Percentiles rank a stretch among this genome's conserved stretches.
Evolutionary conservation across 2,329 filamentous ascomycete genomes (phyloP).

Genomic region (Aspergillus candidus): DNA sequence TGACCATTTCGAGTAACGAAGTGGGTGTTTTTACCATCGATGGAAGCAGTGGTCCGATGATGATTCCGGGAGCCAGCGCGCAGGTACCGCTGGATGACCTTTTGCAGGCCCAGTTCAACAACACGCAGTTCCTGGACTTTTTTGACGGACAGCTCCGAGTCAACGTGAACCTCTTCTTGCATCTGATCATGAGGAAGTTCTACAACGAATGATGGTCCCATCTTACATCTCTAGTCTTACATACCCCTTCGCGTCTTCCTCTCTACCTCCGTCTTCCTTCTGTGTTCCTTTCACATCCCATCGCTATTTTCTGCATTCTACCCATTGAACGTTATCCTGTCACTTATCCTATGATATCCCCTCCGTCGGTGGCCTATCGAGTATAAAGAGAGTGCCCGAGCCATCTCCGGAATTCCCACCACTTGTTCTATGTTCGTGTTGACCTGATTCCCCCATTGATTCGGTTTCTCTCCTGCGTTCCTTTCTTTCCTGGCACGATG

Average conservation of each 20-base stretch:
- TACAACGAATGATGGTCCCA: conserved; percentile 52
- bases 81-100: conserved; percentile 87
- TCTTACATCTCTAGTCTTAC: conserved; percentile 12
- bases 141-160: conserved; percentile 83
- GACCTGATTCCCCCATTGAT: neutral
- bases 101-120: conserved; percentile 94
- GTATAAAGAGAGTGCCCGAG: conserved; percentile 3
- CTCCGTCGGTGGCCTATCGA: conserved; percentile 9
- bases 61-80: conserved; percentile 88
- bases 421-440: conserved; percentile 1
- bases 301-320: conserved; percentile 7
- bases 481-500: conserved; percentile 1
- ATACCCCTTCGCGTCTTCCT: conserved; percentile 8
- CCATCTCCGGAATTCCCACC: neutral
- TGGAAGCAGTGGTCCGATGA: conserved; percentile 83
- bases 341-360: conserved; percentile 5
- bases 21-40: conserved; percentile 92
- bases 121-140: conserved; percentile 90
- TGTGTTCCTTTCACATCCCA: conserved; percentile 10
- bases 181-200: conserved; percentile 98
- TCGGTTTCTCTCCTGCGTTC: neutral
- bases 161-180: conserved; percentile 94
- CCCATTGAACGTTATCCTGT: conserved; percentile 1
- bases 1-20: conserved; percentile 90
- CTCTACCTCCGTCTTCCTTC: conserved; percentile 1